These are phyloP conservation scores for Cystobasidium ongulense DNA, from an alignment of 768 basidiomycete species.

Conservation along the genomic window DNA sequence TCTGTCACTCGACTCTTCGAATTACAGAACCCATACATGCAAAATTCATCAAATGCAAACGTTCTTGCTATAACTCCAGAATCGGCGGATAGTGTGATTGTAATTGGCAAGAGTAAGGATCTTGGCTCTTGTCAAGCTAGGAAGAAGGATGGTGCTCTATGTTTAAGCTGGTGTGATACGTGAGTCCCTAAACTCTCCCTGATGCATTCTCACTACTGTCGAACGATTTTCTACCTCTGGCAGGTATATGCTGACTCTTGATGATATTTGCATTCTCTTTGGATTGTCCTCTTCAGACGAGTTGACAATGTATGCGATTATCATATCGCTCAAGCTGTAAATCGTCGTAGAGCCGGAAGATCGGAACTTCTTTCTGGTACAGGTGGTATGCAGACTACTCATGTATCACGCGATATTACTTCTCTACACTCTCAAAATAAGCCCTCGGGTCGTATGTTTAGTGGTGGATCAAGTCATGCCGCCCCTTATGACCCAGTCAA, in stretches of 20 bases:
- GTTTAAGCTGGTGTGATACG: conserved; percentile 77
- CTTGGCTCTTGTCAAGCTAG: conserved; percentile 72
- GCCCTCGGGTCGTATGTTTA: neutral
- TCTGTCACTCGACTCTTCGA: conserved; percentile 41
- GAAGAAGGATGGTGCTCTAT: conserved; percentile 70
- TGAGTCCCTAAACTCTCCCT: no score
- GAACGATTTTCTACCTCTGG: neutral
- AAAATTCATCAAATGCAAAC: conserved; percentile 68
- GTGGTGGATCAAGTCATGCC: neutral
- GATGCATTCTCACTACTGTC: neutral
- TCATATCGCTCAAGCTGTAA: conserved; percentile 74
- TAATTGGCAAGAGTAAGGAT: conserved; percentile 77
- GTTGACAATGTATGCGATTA: conserved; percentile 78
- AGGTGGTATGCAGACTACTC: conserved; percentile 11
- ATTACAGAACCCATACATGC: conserved; percentile 42
- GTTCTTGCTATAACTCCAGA: conserved; percentile 81
- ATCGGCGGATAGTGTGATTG: conserved; percentile 66
- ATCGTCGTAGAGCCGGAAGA: conserved; percentile 62
- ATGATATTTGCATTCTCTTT: no score
- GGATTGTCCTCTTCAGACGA: conserved; percentile 50
- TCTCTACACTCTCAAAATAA: neutral
- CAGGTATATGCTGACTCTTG: neutral
- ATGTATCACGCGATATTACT: neutral
- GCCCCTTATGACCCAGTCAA: conserved; percentile 23
- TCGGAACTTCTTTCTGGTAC: conserved; percentile 56